phyloP scores from a whole-genome alignment of 2,329 filamentous ascomycete genomes.

The Pseudogymnoascus verrucosus region DNA sequence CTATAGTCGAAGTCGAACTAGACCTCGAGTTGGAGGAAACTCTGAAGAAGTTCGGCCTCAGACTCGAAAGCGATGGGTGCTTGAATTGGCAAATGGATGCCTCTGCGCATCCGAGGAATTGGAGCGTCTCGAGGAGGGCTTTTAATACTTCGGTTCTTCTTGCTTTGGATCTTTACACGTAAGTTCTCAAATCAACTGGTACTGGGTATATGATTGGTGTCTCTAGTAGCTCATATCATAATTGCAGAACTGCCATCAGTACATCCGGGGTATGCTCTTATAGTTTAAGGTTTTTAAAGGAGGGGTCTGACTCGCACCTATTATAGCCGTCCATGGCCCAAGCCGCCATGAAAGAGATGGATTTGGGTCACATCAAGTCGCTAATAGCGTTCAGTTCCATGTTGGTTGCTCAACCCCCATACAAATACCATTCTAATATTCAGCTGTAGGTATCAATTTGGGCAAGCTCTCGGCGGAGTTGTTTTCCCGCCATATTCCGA shows the following conservation, averaged over 20 bases:
- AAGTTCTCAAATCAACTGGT: conserved; percentile 2
- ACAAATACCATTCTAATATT: neutral
- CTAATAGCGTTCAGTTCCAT: conserved; percentile 20
- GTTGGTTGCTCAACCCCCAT: conserved; percentile 12
- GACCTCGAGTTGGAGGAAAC: neutral
- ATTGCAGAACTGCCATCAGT: conserved; percentile 15
- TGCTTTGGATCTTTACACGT: conserved; percentile 22
- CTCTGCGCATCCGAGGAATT: conserved; percentile 17
- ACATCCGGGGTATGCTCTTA: conserved; percentile 15
- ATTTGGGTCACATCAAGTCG: conserved; percentile 15
- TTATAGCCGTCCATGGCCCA: conserved; percentile 17
- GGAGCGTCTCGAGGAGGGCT: conserved; percentile 15
- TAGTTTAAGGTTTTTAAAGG: neutral
- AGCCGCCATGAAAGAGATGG: conserved; percentile 14
- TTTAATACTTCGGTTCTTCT: conserved; percentile 17
- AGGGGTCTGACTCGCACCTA: neutral
- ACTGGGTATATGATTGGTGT: neutral
- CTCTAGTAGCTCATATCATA: neutral
- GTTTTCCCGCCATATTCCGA: conserved; percentile 33
- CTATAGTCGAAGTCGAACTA: neutral
- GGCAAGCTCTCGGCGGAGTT: conserved; percentile 32
- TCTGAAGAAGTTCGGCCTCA: neutral
- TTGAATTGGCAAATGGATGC: conserved; percentile 3
- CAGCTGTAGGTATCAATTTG: conserved; percentile 27
- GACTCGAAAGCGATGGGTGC: neutral